A percentile compares a stretch with the other conserved stretches of the same genome.
phyloP scores from a whole-genome alignment of 768 basidiomycete species.

The Lentinula boryana region DNA sequence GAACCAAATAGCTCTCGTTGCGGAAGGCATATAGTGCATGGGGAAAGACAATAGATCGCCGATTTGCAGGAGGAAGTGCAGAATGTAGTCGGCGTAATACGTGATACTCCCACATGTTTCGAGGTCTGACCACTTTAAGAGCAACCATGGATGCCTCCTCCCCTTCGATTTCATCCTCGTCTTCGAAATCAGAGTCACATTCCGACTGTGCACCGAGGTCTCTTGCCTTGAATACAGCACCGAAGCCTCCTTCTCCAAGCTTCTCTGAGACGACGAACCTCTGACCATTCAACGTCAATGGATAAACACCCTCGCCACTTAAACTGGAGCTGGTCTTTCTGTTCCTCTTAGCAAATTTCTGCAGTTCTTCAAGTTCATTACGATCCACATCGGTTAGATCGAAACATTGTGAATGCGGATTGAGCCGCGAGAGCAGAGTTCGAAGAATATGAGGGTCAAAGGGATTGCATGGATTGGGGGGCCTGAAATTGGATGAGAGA shows the following conservation, averaged over 20 bases:
- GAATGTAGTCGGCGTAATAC: slow-evolving; percentile 74
- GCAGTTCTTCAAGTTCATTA: slow-evolving; percentile 58
- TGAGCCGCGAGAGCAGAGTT: slow-evolving; percentile 57
- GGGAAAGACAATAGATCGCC: slow-evolving; percentile 68
- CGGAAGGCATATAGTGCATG: slow-evolving; percentile 76
- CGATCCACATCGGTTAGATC: slow-evolving; percentile 52
- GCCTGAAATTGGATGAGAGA: slow-evolving; percentile 57
- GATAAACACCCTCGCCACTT: slow-evolving; percentile 33
- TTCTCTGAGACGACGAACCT: slow-evolving; percentile 75
- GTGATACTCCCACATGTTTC: slow-evolving; percentile 90
- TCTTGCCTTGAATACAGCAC: slow-evolving; percentile 86
- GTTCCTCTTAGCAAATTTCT: slow-evolving; percentile 59
- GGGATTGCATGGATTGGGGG: slow-evolving; percentile 87
- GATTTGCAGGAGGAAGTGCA: slow-evolving; percentile 52
- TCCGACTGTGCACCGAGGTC: slow-evolving; percentile 39
- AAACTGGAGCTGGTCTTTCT: slow-evolving; percentile 36
- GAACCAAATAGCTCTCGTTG: slow-evolving; percentile 87
- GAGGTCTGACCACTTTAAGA: slow-evolving; percentile 86
- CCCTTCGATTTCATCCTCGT: slow-evolving; percentile 45
- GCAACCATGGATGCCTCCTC: slow-evolving; percentile 62
- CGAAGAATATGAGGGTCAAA: slow-evolving; percentile 63
- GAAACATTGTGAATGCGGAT: slow-evolving; percentile 53
- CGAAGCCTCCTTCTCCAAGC: slow-evolving; percentile 95
- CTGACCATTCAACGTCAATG: slow-evolving; percentile 57
- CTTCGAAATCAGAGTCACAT: slow-evolving; percentile 44